phyloP scores from a whole-genome alignment of 139 green algal species.

The Haematococcus sp. region DNA sequence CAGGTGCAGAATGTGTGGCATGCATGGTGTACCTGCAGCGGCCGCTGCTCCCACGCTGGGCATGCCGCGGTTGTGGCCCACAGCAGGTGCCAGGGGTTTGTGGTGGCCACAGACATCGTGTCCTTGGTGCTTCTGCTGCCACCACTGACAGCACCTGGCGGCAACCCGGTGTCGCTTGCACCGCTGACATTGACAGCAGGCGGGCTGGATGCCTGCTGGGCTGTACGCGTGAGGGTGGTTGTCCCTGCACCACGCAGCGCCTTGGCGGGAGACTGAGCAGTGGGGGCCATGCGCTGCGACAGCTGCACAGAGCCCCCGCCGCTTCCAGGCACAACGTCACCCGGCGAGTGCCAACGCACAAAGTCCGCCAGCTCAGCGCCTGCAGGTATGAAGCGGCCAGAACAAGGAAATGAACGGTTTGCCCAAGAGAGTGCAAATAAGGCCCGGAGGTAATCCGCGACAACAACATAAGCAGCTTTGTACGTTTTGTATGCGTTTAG shows the following conservation, averaged over 20 bases:
- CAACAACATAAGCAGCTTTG: too few species aligned
- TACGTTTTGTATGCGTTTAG: too few species aligned
- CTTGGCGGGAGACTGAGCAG: neutral
- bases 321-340: slow-evolving; percentile 52
- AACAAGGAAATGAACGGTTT: too few species aligned
- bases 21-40: slow-evolving; percentile 45
- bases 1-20: neutral
- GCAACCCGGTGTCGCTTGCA: neutral
- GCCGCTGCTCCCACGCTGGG: slow-evolving; percentile 58
- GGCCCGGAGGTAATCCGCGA: too few species aligned
- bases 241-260: neutral
- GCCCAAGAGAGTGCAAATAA: too few species aligned
- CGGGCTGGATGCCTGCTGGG: neutral
- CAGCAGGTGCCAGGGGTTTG: slow-evolving; percentile 33
- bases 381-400: too few species aligned
- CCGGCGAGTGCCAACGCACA: slow-evolving; percentile 77
- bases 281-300: slow-evolving; percentile 32
- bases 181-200: neutral
- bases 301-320: slow-evolving; percentile 14
- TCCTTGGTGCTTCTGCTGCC: neutral
- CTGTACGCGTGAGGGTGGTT: neutral
- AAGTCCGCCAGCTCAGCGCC: slow-evolving; percentile 74
- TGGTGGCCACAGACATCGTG: neutral
- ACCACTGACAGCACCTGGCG: too few species aligned
- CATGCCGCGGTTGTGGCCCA: slow-evolving; percentile 57